Conservation (phyloP, 2,329 filamentous ascomycete genomes). For the Whalleya microplaca region DNA sequence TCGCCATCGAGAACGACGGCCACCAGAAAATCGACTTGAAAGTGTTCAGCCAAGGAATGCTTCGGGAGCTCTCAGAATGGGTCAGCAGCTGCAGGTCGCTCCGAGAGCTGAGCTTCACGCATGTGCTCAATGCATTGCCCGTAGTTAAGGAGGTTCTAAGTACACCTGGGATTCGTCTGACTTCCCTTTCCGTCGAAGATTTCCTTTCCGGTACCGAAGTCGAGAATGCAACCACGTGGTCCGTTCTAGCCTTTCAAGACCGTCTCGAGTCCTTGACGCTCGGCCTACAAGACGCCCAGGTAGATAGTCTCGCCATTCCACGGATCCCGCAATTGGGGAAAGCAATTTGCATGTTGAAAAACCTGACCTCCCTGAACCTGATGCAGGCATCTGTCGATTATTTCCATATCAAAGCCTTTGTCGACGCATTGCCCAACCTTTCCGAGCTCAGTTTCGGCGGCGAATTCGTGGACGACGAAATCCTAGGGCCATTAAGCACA, state of each 20-base stretch:
- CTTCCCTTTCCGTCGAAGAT: conserved; percentile 27
- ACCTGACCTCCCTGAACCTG: conserved; percentile 57
- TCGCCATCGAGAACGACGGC: conserved; percentile 38
- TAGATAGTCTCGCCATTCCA: conserved; percentile 50
- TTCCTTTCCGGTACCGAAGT: conserved; percentile 16
- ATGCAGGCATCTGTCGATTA: conserved; percentile 54
- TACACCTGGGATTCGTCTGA: conserved; percentile 30
- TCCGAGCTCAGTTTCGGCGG: conserved; percentile 62
- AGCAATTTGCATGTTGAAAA: conserved; percentile 53
- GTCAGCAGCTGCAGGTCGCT: conserved; percentile 34
- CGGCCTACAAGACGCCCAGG: conserved; percentile 44
- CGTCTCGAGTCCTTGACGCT: conserved; percentile 30
- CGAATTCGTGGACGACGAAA: conserved; percentile 51
- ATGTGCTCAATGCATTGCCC: conserved; percentile 48
- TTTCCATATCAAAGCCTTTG: conserved; percentile 53
- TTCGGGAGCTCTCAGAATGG: conserved; percentile 38
- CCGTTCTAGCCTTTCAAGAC: conserved; percentile 30
- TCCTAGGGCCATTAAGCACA: conserved; percentile 41
- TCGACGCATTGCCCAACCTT: conserved; percentile 49
- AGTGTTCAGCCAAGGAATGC: conserved; percentile 23
- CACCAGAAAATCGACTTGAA: conserved; percentile 26
- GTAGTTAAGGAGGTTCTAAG: conserved; percentile 31
- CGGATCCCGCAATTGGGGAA: conserved; percentile 31
- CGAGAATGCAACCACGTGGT: conserved; percentile 25
- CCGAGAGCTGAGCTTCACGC: conserved; percentile 43